Conservation (phyloP, 2,329 filamentous ascomycete genomes). For the Bipolaris bicolor region DNA sequence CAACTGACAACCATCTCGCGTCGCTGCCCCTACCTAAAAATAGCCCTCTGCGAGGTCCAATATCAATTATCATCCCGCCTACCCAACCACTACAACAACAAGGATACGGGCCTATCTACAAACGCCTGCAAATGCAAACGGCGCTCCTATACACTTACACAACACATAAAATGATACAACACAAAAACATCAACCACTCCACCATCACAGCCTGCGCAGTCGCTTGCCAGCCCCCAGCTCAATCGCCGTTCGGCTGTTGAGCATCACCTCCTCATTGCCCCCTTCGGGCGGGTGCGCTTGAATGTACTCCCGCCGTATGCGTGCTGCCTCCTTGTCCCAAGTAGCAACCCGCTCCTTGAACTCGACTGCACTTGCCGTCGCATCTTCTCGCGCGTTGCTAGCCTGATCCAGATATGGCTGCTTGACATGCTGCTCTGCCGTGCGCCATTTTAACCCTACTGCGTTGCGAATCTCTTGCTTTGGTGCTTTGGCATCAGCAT, state of each 20-base stretch:
- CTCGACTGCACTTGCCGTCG: slow-evolving; percentile 62
- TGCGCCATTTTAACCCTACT: slow-evolving; percentile 90
- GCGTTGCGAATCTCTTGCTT: slow-evolving; percentile 80
- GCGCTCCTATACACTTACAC: slow-evolving; percentile 24
- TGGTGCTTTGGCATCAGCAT: slow-evolving; percentile 69
- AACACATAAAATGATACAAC: slow-evolving; percentile 30
- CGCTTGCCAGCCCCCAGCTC: slow-evolving; percentile 47
- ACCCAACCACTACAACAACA: slow-evolving; percentile 9
- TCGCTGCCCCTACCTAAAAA: neutral
- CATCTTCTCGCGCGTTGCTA: slow-evolving; percentile 70
- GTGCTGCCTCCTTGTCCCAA: slow-evolving; percentile 73
- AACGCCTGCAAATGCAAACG: slow-evolving; percentile 37
- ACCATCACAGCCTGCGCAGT: slow-evolving; percentile 35
- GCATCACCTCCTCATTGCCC: slow-evolving; percentile 36
- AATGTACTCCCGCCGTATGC: slow-evolving; percentile 54
- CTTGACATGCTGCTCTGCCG: slow-evolving; percentile 71
- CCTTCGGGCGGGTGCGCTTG: slow-evolving; percentile 41
- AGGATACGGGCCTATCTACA: neutral
- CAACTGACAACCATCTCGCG: neutral
- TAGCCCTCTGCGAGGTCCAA: neutral
- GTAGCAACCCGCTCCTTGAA: slow-evolving; percentile 67
- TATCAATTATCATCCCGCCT: slow-evolving; percentile 10
- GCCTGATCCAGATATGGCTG: slow-evolving; percentile 80
- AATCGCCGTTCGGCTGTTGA: slow-evolving; percentile 48
- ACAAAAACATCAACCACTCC: slow-evolving; percentile 6